phyloP scores from a whole-genome alignment of 257 asterid species.

The Przewalskia tangutica region DNA sequence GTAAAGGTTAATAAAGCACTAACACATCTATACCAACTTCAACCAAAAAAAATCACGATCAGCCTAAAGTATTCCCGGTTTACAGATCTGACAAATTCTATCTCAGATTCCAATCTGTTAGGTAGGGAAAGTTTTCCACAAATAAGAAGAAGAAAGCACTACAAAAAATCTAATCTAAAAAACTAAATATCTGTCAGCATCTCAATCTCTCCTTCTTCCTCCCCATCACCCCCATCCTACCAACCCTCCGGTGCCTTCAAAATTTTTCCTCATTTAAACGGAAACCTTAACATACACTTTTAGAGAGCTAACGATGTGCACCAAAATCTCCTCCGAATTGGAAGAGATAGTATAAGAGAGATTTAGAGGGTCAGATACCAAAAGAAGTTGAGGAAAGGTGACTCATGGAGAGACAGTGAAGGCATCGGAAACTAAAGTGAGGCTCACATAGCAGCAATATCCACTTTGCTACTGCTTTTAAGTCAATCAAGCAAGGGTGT shows the following conservation, averaged over 20 bases:
- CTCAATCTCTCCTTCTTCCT: not conserved
- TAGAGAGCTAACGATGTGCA: not conserved
- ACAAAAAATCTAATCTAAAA: not conserved
- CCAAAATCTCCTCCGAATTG: not conserved
- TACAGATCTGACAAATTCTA: not conserved
- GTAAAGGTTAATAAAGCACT: not conserved
- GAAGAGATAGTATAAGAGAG: not conserved
- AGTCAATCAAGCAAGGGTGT: not conserved
- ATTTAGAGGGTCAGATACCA: not conserved
- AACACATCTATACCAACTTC: not conserved
- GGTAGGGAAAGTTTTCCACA: not conserved
- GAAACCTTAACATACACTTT: not conserved
- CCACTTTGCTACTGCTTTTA: not conserved
- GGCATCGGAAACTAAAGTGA: not conserved
- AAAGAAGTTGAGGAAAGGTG: not conserved
- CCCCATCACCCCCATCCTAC: not conserved
- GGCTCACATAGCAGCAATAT: not conserved
- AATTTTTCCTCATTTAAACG: not conserved
- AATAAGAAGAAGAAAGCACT: not conserved
- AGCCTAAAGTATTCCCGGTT: not conserved
- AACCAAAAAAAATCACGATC: not conserved
- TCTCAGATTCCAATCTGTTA: not conserved
- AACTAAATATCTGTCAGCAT: not conserved
- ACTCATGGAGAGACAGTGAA: not conserved
- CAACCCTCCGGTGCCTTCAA: not conserved